Base-by-base conservation (phyloP, 106 monocot species). In the Ottelia alismoides region DNA sequence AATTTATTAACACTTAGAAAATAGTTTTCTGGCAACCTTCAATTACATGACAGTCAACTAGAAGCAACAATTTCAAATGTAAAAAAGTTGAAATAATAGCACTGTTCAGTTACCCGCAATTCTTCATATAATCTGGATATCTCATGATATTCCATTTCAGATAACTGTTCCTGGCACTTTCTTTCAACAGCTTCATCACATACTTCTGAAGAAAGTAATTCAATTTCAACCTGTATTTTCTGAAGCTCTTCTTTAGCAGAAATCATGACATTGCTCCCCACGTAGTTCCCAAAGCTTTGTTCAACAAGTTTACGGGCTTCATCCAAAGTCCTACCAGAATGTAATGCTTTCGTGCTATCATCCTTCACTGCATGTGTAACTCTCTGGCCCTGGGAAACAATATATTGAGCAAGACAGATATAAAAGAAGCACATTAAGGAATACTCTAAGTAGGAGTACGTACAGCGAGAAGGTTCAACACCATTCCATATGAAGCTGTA, bases 401-500 rank as follows among this genome's bases (percentile, higher is more conserved):
- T n/a, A n/a, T n/a, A n/a, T n/a, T n/a, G n/a, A n/a, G n/a, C n/a
- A n/a, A n/a, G n/a, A n/a, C n/a, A n/a, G n/a, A n/a, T n/a, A n/a
- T n/a, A n/a, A n/a, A n/a, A n/a, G n/a, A n/a, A n/a, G n/a, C n/a
- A n/a, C n/a, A n/a, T n/a, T n/a, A n/a, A n/a, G n/a, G n/a, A n/a
- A n/a, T n/a, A n/a, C n/a, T n/a, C n/a, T n/a, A n/a, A n/a, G n/a
- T n/a, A n/a, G n/a, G n/a, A 51, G 43, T 69, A 88, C 94, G 56
- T 75, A 94, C 94, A 58, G 94, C 81, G 56, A 94, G 76, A 17
- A 94, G 84, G 76, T 94, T 94, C 52, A 94, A 70, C 76, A 94
- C 94, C 94, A 94, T 94, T 60, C 94, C 94, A 81, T 88, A 94
- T 29, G 94, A 94, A 49, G 94, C 94, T 55, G 75, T 81, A 72